phyloP scores from a whole-genome alignment of 164 flowering plant genomes.

The Stephania japonica region DNA sequence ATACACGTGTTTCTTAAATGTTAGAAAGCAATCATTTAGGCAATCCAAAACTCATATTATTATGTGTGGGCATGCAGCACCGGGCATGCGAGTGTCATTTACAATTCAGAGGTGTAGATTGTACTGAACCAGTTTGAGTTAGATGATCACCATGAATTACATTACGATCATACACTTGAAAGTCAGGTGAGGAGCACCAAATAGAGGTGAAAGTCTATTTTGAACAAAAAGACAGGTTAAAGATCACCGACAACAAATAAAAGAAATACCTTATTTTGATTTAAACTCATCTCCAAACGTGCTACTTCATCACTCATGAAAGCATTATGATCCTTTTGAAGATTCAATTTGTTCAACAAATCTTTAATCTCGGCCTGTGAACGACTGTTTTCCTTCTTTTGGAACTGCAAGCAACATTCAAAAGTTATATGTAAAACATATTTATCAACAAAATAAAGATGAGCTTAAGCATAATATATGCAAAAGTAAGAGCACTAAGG shows the following conservation, averaged over 20 bases:
- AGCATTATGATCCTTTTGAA: slow-evolving; percentile 42
- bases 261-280: slow-evolving; percentile 35
- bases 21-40: background rate
- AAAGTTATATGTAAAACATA: background rate
- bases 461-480: background rate
- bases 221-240: background rate
- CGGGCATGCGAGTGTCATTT: background rate
- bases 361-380: slow-evolving; percentile 36
- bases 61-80: background rate
- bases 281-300: slow-evolving; percentile 42
- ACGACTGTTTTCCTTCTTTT: slow-evolving; percentile 49
- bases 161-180: background rate
- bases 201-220: background rate
- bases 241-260: background rate
- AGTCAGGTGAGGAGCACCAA: background rate
- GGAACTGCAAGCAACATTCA: slow-evolving; percentile 33
- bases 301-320: slow-evolving; percentile 39
- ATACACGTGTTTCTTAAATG: background rate
- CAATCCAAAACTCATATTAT: background rate
- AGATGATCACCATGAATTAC: no score
- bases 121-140: background rate
- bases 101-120: background rate
- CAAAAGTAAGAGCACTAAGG: no score
- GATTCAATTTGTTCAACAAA: slow-evolving; percentile 35
- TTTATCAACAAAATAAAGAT: background rate